These are phyloP conservation scores for Blastobotrys parvus DNA, from an alignment of 805 yeast genomes.

Conservation along the genomic window DNA sequence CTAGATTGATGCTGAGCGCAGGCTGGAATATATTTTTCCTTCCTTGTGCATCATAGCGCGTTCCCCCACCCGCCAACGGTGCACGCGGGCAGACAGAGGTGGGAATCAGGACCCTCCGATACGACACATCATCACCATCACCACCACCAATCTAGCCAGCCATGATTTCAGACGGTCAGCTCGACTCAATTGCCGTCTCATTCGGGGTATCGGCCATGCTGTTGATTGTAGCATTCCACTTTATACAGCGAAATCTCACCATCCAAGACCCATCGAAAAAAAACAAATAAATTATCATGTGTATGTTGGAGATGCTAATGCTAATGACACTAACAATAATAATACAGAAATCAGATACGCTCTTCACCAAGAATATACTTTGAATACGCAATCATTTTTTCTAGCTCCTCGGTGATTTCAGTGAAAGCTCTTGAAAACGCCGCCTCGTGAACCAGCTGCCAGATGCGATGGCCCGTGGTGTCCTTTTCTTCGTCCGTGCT, in stretches of 20 bases:
- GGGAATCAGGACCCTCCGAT: neutral
- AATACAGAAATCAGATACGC: neutral
- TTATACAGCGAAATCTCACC: conserved; percentile 36
- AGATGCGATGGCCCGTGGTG: conserved; percentile 24
- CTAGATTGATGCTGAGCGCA: too few species aligned
- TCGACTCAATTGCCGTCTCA: conserved; percentile 61
- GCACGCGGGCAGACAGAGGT: too few species aligned
- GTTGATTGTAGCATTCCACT: conserved; percentile 65
- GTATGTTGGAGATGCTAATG: neutral
- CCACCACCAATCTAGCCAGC: conserved; percentile 4
- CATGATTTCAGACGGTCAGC: conserved; percentile 81
- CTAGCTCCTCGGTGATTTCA: conserved; percentile 36
- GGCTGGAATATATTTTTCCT: too few species aligned
- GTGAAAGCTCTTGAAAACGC: conserved; percentile 44
- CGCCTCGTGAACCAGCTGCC: conserved; percentile 43
- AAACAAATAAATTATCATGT: neutral
- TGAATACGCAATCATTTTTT: conserved; percentile 30
- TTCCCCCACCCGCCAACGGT: too few species aligned
- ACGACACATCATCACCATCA: conserved; percentile 7
- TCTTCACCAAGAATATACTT: conserved; percentile 41
- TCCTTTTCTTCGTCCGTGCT: conserved; percentile 12
- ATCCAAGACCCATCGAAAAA: neutral
- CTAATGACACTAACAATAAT: neutral
- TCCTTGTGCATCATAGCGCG: too few species aligned
- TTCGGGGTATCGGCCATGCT: conserved; percentile 68